Evolutionary conservation across 228 moss, liverwort and hornwort genomes (phyloP).

Genomic region (Sphagnum magellanicum): DNA sequence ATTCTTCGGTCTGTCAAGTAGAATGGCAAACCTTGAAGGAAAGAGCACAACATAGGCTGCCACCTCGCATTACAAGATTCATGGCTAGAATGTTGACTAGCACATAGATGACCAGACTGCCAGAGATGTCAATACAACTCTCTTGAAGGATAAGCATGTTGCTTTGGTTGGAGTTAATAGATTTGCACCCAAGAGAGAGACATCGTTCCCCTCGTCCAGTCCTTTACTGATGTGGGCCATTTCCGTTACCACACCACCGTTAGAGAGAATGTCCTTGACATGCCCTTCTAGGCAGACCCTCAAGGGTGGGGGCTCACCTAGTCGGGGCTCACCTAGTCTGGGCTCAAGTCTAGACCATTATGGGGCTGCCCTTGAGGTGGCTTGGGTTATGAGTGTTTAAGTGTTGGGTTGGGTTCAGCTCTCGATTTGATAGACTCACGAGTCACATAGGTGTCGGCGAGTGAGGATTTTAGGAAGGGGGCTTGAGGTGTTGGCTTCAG

Average conservation of each 20-base stretch:
- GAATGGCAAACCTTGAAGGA: constrained; percentile 41
- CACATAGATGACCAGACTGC: constrained; percentile 37
- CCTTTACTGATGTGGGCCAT: constrained; percentile 48
- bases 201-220: constrained; percentile 37
- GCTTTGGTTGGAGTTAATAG: constrained; percentile 19
- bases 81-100: constrained; percentile 4
- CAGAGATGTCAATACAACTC: constrained; percentile 32
- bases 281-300: too few species aligned
- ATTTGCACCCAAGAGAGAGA: constrained; percentile 24
- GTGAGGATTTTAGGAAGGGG: too few species aligned
- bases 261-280: constrained; percentile 17
- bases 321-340: too few species aligned
- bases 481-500: too few species aligned
- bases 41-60: neutral
- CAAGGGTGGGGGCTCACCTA: too few species aligned
- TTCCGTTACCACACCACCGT: constrained; percentile 34
- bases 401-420: too few species aligned
- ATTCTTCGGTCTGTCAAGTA: constrained; percentile 30
- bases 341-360: too few species aligned
- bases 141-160: constrained; percentile 51
- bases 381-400: too few species aligned
- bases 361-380: too few species aligned
- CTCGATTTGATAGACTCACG: too few species aligned
- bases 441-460: too few species aligned
- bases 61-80: constrained; percentile 13